Base-by-base conservation (phyloP, 2,329 filamentous ascomycete species). In the Arthroderma sp. region DNA sequence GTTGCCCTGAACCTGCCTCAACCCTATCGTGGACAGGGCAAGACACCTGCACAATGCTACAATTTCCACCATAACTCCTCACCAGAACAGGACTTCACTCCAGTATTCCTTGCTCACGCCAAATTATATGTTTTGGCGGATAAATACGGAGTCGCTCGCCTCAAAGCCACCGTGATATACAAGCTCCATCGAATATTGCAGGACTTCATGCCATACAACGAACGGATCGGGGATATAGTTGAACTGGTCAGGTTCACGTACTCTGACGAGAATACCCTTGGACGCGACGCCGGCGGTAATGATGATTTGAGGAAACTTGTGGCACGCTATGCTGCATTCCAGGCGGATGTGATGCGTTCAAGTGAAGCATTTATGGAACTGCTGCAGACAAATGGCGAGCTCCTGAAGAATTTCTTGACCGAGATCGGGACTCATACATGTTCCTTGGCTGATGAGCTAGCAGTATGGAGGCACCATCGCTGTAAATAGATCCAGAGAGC, bases 71-170 rank as follows among this genome's bases (percentile, higher is more conserved):
- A 13, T 15, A 41, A 41, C 38, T 4, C n/a, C 1, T 49, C 44
- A 17, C 19, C 17, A 33, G n/a, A 39, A 6, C 61, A 70, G 49
- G 65, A 68, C 55, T 70, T 67, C 57, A 66, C 65, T 0, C 61
- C 64, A n/a, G 67, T 73, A 5, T 67, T 76, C 44, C 63, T 75
- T 4, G 67, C 63, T n/a, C 72, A 74, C 59, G 72, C 70, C 0
- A 65, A 63, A 23, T 59, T 76, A 4, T 75, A 73, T 52, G 64
- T 70, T 1, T 65, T 76, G n/a, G 70, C 73, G 0, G 71, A 77
- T 57, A 71, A 66, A 55, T 74, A 73, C 60, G 63, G 66, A 35
- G 71, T 74, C 21, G 51, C 66, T 4, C 41, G 62, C 2, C 66
- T 76, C 17, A 58, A 63, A 57, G 59, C 61, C 2, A 62, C 72